A percentile compares a stretch with the other conserved stretches of the same genome.
These are phyloP conservation scores for Xylaria longipes DNA, from an alignment of 495 filamentous ascomycete species.

Conservation along the genomic window DNA sequence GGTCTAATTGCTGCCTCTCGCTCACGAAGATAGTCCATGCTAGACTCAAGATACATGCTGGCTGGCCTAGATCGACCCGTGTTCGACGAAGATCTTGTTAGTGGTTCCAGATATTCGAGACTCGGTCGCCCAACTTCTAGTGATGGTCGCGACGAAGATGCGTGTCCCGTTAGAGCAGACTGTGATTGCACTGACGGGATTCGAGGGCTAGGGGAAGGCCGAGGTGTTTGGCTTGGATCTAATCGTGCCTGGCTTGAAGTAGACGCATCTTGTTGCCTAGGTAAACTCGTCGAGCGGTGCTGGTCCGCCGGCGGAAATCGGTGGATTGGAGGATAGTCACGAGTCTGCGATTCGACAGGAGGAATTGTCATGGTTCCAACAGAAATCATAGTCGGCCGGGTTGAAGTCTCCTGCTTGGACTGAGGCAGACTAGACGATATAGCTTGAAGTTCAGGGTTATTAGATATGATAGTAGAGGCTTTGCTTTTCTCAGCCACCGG, in stretches of 20 bases:
- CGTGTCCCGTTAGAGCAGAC: slow-evolving; percentile 48
- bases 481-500: slow-evolving; percentile 51
- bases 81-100: slow-evolving; percentile 41
- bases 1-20: slow-evolving; percentile 56
- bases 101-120: slow-evolving; percentile 63
- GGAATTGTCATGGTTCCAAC: slow-evolving; percentile 91
- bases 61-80: slow-evolving; percentile 63
- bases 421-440: slow-evolving; percentile 56
- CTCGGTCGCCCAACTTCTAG: slow-evolving; percentile 75
- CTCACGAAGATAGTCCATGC: slow-evolving; percentile 71
- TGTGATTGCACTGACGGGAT: slow-evolving; percentile 59
- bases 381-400: slow-evolving; percentile 79
- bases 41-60: slow-evolving; percentile 81
- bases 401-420: slow-evolving; percentile 64
- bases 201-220: slow-evolving; percentile 36
- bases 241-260: slow-evolving; percentile 41
- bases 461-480: slow-evolving; percentile 60
- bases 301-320: slow-evolving; percentile 65
- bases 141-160: slow-evolving; percentile 80
- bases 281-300: slow-evolving; percentile 63
- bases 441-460: slow-evolving; percentile 58
- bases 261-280: slow-evolving; percentile 46
- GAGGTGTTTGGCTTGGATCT: slow-evolving; percentile 31
- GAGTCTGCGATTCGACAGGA: slow-evolving; percentile 59
- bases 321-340: slow-evolving; percentile 63